A percentile compares a stretch with the other conserved stretches of the same genome.
Conservation (phyloP, 108 stramenopile species). For the Cyclostephanos invisitatus region DNA sequence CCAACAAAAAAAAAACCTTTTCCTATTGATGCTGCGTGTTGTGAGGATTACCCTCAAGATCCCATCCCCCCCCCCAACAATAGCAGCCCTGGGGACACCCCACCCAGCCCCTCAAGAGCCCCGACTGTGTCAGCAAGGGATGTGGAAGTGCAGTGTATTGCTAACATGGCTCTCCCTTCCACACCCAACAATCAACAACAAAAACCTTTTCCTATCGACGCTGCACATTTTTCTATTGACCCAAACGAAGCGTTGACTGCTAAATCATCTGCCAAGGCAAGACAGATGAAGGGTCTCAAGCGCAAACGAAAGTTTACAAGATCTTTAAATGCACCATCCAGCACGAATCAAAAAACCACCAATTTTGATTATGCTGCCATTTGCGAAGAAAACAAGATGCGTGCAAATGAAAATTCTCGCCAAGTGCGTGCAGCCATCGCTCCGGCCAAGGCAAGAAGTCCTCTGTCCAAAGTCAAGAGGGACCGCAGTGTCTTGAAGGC, state of each 20-base stretch:
- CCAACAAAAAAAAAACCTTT: too few relatives aligned
- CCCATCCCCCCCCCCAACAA: too few relatives aligned
- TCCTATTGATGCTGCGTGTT: too few relatives aligned
- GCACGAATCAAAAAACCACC: not conserved
- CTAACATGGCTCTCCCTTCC: too few relatives aligned
- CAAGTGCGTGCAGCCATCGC: not conserved
- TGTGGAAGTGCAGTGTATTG: too few relatives aligned
- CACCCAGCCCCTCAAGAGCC: too few relatives aligned
- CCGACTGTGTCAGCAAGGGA: too few relatives aligned
- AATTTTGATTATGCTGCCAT: slow-evolving; percentile 1
- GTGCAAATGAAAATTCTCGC: not conserved
- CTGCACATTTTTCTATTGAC: not conserved
- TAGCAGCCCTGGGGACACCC: too few relatives aligned
- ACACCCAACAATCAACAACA: not conserved
- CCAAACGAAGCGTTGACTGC: not conserved
- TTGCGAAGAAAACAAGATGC: not conserved
- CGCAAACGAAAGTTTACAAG: not conserved
- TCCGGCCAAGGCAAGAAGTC: slow-evolving; percentile 1
- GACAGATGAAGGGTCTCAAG: slow-evolving; percentile 2
- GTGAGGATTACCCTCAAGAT: too few relatives aligned
- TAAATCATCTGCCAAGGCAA: not conserved
- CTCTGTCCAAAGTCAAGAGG: not conserved
- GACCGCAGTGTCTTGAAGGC: not conserved
- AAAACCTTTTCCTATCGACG: not conserved
- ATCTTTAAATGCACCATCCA: not conserved